Percentiles rank a stretch among this genome's conserved stretches.
phyloP scores from a whole-genome alignment of 2,329 filamentous ascomycete species.

The Calcarisporium arbuscula region DNA sequence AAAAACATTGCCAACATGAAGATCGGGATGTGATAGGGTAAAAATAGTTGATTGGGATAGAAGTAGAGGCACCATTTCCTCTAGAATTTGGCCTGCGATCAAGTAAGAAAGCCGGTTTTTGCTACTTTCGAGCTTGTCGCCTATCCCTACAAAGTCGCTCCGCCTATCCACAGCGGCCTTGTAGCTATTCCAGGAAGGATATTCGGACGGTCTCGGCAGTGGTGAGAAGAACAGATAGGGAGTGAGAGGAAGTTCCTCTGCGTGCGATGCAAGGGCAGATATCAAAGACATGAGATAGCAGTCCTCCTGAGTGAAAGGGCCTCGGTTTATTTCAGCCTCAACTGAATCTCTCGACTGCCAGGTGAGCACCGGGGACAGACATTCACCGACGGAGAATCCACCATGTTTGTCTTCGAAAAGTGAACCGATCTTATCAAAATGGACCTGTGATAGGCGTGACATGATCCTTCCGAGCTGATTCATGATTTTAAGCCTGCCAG shows the following conservation, averaged over 20 bases:
- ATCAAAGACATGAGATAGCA: slow-evolving; percentile 16
- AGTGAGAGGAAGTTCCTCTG: slow-evolving; percentile 14
- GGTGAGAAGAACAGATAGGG: slow-evolving; percentile 19
- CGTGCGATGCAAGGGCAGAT: slow-evolving; percentile 13
- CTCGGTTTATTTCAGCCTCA: slow-evolving; percentile 13
- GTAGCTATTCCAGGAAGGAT: slow-evolving; percentile 10
- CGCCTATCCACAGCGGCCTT: slow-evolving; percentile 6
- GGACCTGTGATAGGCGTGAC: neutral
- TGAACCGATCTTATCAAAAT: neutral
- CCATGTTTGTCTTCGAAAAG: slow-evolving; percentile 5
- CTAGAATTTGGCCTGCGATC: slow-evolving; percentile 13
- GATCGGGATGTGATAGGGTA: neutral
- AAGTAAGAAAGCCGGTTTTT: slow-evolving; percentile 17
- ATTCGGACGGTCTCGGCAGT: slow-evolving; percentile 14
- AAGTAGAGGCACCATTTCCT: slow-evolving; percentile 14
- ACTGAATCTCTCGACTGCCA: slow-evolving; percentile 13
- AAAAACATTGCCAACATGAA: neutral
- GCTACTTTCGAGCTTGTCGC: slow-evolving; percentile 15
- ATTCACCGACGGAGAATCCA: slow-evolving; percentile 10
- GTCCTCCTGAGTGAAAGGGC: slow-evolving; percentile 14
- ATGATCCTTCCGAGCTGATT: neutral
- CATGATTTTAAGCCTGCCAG: neutral
- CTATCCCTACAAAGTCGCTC: slow-evolving; percentile 12
- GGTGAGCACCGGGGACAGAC: slow-evolving; percentile 10
- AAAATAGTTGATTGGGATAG: neutral